Base-by-base conservation (phyloP, 1,284 basidiomycete genomes). In the Cryptococcus sp. region DNA sequence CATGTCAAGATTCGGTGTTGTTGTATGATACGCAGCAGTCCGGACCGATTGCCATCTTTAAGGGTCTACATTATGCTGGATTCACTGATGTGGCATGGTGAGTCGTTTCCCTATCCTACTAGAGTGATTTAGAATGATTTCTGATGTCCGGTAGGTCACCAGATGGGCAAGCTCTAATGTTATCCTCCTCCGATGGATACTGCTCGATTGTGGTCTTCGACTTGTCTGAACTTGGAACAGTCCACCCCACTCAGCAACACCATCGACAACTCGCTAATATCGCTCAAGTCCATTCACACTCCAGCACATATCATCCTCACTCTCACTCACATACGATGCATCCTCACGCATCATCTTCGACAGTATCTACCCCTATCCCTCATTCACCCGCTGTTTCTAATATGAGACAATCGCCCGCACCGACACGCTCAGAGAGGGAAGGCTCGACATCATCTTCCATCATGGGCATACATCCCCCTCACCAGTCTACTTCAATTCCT, bases 11-110 rank as follows among this genome's bases (percentile, higher is more conserved):
- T 73, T 88, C 90, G 1, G 86, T 99, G 30, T 83, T 90, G 53
- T 87, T 98, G 55, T 95, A 98, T 75, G 95, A 98, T 74, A 98
- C 95, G 3, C 95, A 98, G 76, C 95, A 98, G 78, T 83, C 90
- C 1, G 85, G 88, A 0, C 96, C 95, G 0, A 83, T 98, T 45
- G 94, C 91, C 72, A 81, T 98, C 67, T 84, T 99, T 68, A 90
- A 88, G 52, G 97, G 96, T 70, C 78, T 98, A 64, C 95, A 98
- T 78, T 98, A 97, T 72, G 91, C 96, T 58, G 90, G 94, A 66
- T 98, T 98, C 70, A 98, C 96, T 1, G 95, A 99, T 78, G 82
- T 97, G 78, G 84, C 88, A 46, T 99, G 95, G 95, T 95, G 67
- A 60, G 88, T 82, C 31, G 32, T 5, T 10, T 10, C 8, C 43